These are phyloP conservation scores for Fusarium annulatum DNA, from an alignment of 2,329 filamentous ascomycete species.

Conservation along the genomic window DNA sequence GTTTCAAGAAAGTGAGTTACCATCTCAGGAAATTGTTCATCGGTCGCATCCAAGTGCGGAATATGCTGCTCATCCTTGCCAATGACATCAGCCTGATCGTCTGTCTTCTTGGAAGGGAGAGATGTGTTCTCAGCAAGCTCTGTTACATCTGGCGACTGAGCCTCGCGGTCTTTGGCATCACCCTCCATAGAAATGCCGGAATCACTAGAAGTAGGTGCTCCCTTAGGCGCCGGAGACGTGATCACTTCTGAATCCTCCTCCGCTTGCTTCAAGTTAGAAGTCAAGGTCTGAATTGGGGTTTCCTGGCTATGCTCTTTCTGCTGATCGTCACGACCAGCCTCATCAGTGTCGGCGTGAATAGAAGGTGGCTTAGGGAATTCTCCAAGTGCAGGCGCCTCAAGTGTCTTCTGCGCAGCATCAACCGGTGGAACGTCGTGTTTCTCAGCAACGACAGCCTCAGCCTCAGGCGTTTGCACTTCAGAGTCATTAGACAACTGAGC, in stretches of 20 bases:
- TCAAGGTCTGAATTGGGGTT: background rate
- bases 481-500: constrained; percentile 5
- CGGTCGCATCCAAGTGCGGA: constrained; percentile 1
- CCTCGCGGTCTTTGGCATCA: constrained; percentile 26
- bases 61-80: constrained; percentile 8
- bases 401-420: constrained; percentile 2
- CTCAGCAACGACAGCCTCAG: background rate
- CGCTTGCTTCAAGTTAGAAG: background rate
- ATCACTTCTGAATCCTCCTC: background rate
- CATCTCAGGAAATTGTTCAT: constrained; percentile 17
- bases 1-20: constrained; percentile 31
- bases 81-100: background rate
- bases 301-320: background rate
- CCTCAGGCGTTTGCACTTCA: constrained; percentile 24
- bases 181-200: constrained; percentile 40
- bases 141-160: background rate
- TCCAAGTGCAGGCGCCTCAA: constrained; percentile 10
- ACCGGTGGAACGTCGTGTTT: background rate
- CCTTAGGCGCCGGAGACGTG: background rate
- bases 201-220: constrained; percentile 31
- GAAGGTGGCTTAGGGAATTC: constrained; percentile 38
- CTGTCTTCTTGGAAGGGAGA: background rate
- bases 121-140: constrained; percentile 12
- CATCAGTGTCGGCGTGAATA: constrained; percentile 12
- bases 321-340: background rate